Base-by-base conservation (phyloP, 441 rosid species). In the Brassica balearica region DNA sequence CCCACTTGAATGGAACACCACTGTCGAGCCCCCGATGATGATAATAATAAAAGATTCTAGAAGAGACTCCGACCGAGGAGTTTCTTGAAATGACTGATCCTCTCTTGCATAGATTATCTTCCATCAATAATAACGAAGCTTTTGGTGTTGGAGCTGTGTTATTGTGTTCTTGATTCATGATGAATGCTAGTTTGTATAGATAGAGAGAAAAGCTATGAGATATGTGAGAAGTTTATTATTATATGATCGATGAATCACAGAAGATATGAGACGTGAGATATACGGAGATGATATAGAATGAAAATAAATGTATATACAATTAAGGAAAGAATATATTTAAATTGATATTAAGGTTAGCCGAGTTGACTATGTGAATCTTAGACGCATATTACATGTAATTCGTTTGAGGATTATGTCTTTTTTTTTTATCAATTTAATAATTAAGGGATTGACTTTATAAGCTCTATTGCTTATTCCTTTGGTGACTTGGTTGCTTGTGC, bases 1-100 rank as follows among this genome's bases (percentile, higher is more conserved):
- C 94, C 98, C 98, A 94, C n/a, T 87, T 48, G 66, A 92, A 92
- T 7, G 96, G 96, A 55, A 91, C 86, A 5, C 97, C 95, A 29
- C 82, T 86, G 1, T 83, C 66, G 19, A 25, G 14, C 60, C 65
- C 68, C 55, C 63, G 38, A 63, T 80, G 77, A 73, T 84, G 69
- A 38, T 72, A 83, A 73, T 75, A 81, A 65, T 85, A 86, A 19
- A 74, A 76, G 5, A 80, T 8, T 12, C 86, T 81, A 0, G 88
- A 84, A 5, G 98, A 88, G 67, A 72, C 62, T 46, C 88, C 89
- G 0, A 73, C 55, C 0, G 87, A 76, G 22, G 90, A 76, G 63
- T 75, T 82, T 74, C 91, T 84, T 23, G 89, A 82, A 3, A 87
- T 46, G 6, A 27, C 60, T 74, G 70, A 73, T 51, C 56, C 66